phyloP scores from a whole-genome alignment of 2,329 filamentous ascomycete genomes.

The Bertia moriformis region DNA sequence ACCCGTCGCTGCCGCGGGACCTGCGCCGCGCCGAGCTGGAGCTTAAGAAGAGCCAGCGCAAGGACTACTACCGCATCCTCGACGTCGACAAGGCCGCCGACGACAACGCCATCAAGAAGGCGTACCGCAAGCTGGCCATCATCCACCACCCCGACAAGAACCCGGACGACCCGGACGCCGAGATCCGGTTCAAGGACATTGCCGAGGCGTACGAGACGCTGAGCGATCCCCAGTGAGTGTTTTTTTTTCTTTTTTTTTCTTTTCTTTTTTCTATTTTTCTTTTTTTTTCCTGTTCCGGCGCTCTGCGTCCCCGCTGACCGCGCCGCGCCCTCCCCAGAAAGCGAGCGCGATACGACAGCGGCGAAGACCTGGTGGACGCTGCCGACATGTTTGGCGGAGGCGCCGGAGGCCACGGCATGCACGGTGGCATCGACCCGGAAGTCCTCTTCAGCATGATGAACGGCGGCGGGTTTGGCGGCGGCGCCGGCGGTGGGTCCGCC shows the following conservation, averaged over 20 bases:
- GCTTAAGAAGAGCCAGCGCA: conserved; percentile 90
- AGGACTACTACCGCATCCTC: conserved; percentile 98
- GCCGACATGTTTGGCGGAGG: conserved; percentile 68
- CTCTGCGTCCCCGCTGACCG: conserved; percentile 1
- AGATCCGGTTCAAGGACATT: conserved; percentile 92
- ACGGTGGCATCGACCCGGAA: conserved; percentile 68
- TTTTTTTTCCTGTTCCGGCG: conserved; percentile 5
- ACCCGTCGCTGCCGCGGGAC: conserved; percentile 69
- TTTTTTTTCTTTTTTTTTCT: conserved; percentile 2
- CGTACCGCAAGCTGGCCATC: conserved; percentile 88
- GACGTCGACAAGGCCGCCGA: conserved; percentile 72
- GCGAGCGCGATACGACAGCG: conserved; percentile 78
- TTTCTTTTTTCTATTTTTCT: conserved; percentile 2
- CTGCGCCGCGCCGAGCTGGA: conserved; percentile 83
- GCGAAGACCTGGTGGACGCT: conserved; percentile 78
- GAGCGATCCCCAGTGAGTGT: conserved; percentile 75
- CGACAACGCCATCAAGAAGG: conserved; percentile 83
- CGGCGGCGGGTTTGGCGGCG: conserved; percentile 38
- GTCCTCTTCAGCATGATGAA: conserved; percentile 79
- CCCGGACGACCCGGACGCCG: conserved; percentile 68
- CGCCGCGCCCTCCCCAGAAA: conserved; percentile 50
- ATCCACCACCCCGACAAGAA: conserved; percentile 97
- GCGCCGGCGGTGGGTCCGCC: conserved; percentile 32
- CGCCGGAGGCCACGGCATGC: conserved; percentile 38
- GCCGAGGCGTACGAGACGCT: conserved; percentile 93